Evolutionary conservation across 805 yeast species (phyloP).

Genomic region (Monosporozyma servazzii): DNA sequence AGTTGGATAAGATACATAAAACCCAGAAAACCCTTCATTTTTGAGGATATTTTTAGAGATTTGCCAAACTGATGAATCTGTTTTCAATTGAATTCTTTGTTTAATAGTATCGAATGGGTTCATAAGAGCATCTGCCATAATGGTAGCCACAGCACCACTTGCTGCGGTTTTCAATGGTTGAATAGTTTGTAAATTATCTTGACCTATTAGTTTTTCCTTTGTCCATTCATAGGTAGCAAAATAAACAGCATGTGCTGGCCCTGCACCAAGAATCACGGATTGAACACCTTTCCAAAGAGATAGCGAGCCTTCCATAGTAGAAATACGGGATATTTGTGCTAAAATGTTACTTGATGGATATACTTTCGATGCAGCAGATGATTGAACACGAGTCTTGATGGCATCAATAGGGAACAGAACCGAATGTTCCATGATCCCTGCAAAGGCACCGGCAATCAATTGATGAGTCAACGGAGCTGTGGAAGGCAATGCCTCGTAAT

Average conservation of each 20-base stretch:
- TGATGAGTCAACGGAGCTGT: conserved; percentile 77
- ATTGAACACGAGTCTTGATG: conserved; percentile 91
- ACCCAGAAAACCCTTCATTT: conserved; percentile 66
- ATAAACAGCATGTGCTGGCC: conserved; percentile 97
- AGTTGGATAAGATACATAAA: conserved; percentile 89
- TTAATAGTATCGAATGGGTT: conserved; percentile 93
- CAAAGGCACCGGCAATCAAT: conserved; percentile 89
- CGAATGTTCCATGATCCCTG: conserved; percentile 98
- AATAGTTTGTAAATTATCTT: conserved; percentile 31
- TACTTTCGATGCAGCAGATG: conserved; percentile 12
- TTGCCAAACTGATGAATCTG: conserved; percentile 18
- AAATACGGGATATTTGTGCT: conserved; percentile 60
- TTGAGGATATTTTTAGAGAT: conserved; percentile 38
- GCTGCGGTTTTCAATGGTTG: conserved; percentile 77
- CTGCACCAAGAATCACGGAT: conserved; percentile 92
- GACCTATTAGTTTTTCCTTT: conserved; percentile 31
- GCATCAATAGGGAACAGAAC: conserved; percentile 96
- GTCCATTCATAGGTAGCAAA: conserved; percentile 87
- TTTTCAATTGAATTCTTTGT: conserved; percentile 77
- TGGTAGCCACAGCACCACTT: conserved; percentile 88
- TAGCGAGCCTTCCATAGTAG: conserved; percentile 79
- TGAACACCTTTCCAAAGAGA: conserved; percentile 92
- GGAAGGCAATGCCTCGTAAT: conserved; percentile 87
- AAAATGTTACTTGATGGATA: conserved; percentile 33
- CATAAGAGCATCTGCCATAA: conserved; percentile 92